Conservation (phyloP, 148 eudicot genomes). For the Fagopyrum tataricum region DNA sequence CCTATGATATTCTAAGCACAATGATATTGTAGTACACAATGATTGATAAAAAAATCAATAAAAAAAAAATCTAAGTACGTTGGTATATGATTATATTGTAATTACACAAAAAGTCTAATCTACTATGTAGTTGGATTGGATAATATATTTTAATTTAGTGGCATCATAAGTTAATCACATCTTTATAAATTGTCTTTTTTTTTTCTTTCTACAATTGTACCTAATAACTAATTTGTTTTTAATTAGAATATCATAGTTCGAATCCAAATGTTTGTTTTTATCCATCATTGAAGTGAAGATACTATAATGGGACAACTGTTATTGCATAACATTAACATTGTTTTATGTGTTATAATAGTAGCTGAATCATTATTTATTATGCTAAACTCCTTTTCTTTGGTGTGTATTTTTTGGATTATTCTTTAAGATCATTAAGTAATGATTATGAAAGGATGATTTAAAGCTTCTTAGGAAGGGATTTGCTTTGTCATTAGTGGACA, state of each 20-base stretch:
- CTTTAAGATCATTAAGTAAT: not conserved
- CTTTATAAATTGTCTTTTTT: no score
- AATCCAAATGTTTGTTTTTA: not conserved
- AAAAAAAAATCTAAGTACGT: no score
- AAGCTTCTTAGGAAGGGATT: not conserved
- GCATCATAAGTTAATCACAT: no score
- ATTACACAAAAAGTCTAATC: no score
- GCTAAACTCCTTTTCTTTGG: not conserved
- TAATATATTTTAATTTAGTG: no score
- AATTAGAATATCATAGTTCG: not conserved
- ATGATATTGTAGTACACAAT: no score
- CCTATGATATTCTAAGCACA: no score
- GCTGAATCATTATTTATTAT: not conserved
- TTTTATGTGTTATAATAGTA: not conserved
- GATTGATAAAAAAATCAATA: no score
- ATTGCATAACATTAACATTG: not conserved
- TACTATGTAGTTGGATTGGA: no score
- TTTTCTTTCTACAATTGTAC: not conserved
- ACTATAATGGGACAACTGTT: not conserved
- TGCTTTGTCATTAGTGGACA: conserved; percentile 2
- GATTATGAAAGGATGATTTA: not conserved
- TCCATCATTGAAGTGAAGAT: not conserved
- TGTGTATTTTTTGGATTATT: not conserved
- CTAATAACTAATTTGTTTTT: not conserved
- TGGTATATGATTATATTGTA: no score